Conservation (phyloP, 306 rosid species). For the Rosa rugosa region DNA sequence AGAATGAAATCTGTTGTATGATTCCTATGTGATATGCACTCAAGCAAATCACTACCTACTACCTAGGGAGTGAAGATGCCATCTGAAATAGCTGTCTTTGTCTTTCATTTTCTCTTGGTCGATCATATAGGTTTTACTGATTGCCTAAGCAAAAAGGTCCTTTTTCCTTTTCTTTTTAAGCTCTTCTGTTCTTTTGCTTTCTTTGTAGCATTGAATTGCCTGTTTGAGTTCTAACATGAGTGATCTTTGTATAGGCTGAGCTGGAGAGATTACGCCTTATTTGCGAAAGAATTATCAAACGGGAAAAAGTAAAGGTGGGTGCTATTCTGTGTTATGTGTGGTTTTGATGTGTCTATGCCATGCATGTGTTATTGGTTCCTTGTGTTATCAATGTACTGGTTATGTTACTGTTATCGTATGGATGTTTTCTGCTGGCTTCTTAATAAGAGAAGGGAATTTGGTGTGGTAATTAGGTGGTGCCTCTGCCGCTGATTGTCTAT, state of each 20-base stretch:
- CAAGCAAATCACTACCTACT: neutral
- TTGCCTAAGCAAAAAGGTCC: neutral
- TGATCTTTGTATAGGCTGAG: conserved; percentile 72
- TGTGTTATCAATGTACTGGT: neutral
- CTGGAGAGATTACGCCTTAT: conserved; percentile 93
- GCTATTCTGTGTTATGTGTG: neutral
- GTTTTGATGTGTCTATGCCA: neutral
- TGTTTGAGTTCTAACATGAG: conserved; percentile 9
- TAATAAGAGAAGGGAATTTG: neutral
- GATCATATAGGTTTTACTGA: neutral
- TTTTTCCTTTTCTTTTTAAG: neutral
- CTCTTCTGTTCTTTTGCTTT: neutral
- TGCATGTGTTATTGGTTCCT: neutral
- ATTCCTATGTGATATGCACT: neutral
- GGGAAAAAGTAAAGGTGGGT: conserved; percentile 90
- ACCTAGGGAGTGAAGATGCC: neutral
- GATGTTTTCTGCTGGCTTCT: neutral
- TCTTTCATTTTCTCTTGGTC: neutral
- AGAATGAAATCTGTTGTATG: neutral
- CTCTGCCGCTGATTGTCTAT: neutral
- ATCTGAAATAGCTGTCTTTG: neutral
- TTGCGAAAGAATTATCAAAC: conserved; percentile 91
- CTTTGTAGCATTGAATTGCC: conserved; percentile 3
- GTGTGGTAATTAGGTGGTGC: neutral
- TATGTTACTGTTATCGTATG: neutral